These are phyloP conservation scores for Selaginella tamariscina DNA, from an alignment of 75 land plant genomes.

Conservation along the genomic window DNA sequence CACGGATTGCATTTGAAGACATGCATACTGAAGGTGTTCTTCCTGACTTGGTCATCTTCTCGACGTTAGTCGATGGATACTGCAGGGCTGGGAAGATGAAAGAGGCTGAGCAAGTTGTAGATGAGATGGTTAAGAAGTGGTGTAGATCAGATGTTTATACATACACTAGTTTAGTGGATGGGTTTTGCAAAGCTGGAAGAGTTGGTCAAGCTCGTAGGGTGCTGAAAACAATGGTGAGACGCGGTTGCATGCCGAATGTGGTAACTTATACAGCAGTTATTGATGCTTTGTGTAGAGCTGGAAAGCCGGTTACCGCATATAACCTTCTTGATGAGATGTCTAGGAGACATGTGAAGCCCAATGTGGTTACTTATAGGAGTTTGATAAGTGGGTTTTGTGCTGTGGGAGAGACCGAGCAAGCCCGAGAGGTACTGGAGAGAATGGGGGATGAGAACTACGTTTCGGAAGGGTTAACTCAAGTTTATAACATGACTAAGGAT, in stretches of 20 bases:
- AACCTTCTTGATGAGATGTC: constrained; percentile 42
- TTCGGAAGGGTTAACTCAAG: not conserved
- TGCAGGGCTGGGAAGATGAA: constrained; percentile 16
- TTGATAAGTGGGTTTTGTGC: not conserved
- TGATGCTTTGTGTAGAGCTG: constrained; percentile 42
- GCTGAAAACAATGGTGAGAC: constrained; percentile 36
- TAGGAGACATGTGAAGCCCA: constrained; percentile 15
- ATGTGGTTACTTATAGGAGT: constrained; percentile 1
- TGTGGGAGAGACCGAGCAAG: not conserved
- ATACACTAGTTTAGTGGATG: not conserved
- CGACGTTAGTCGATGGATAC: constrained; percentile 1
- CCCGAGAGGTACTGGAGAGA: not conserved
- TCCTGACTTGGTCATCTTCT: not conserved
- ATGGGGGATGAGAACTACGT: not conserved
- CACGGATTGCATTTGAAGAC: not conserved
- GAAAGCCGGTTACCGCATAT: constrained; percentile 40
- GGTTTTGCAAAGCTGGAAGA: constrained; percentile 2
- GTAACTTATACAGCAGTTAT: constrained; percentile 49
- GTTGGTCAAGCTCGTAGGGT: constrained; percentile 12
- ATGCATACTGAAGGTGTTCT: not conserved
- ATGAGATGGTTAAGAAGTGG: not conserved
- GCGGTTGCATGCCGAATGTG: constrained; percentile 31
- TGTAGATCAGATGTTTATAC: not conserved
- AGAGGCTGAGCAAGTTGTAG: not conserved
- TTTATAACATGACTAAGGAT: not conserved